Evolutionary conservation across 768 basidiomycete genomes (phyloP).

Genomic region (Tremella mesenterica): DNA sequence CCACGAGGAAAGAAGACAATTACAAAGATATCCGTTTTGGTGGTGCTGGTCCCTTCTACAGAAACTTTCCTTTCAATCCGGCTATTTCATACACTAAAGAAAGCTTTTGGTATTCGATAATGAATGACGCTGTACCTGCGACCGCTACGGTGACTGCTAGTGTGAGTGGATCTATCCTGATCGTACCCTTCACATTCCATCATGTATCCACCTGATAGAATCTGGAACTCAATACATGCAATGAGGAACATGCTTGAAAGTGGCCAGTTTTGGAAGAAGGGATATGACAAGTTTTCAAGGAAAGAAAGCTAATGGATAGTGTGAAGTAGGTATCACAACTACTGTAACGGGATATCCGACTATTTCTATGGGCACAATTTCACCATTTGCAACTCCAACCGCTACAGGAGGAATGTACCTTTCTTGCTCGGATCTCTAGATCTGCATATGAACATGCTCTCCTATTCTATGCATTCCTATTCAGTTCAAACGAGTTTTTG

Average conservation of each 20-base stretch:
- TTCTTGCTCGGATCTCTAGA: no score
- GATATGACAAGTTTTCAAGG: background rate
- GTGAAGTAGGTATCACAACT: background rate
- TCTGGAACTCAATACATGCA: no score
- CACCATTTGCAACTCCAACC: background rate
- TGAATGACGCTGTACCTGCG: background rate
- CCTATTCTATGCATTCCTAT: no score
- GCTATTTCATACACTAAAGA: background rate
- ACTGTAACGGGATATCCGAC: background rate
- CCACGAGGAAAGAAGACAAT: background rate
- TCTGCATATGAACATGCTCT: no score
- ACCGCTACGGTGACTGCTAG: background rate
- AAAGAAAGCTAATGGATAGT: background rate
- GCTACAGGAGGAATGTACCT: background rate
- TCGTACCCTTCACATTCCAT: no score
- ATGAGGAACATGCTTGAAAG: no score
- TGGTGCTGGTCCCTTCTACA: background rate
- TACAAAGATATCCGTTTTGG: no score
- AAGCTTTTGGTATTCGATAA: background rate
- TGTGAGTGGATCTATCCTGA: background rate
- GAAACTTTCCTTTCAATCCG: background rate
- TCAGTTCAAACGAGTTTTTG: no score
- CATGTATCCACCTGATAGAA: no score
- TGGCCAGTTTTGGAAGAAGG: no score
- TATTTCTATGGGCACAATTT: background rate